phyloP scores from a whole-genome alignment of 2,329 filamentous ascomycete species.

The Trichoderma atrobrunneum region DNA sequence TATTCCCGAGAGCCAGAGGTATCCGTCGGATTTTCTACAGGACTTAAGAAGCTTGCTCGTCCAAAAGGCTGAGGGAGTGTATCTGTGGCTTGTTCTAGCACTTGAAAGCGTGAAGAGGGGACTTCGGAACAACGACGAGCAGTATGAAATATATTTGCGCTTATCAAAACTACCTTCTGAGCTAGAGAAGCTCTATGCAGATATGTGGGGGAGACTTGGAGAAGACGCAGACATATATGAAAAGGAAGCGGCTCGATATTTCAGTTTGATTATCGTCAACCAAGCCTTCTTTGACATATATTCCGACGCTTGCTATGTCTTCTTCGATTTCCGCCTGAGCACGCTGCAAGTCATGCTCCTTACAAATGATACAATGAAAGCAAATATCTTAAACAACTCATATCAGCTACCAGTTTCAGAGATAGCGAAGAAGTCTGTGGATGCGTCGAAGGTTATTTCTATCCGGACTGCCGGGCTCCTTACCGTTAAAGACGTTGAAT shows the following conservation, averaged over 20 bases:
- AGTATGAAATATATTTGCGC: neutral
- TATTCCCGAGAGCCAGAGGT: neutral
- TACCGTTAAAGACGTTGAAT: neutral
- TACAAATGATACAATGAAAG: too few species aligned
- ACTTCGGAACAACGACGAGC: neutral
- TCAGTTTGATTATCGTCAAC: neutral
- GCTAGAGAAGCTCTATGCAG: neutral
- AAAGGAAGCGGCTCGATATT: neutral
- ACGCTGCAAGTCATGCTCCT: too few species aligned
- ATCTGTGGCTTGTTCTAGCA: neutral
- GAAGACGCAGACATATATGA: neutral
- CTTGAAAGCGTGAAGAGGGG: neutral
- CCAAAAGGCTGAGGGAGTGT: neutral
- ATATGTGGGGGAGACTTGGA: neutral
- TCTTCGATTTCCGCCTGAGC: too few species aligned
- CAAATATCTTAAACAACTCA: too few species aligned
- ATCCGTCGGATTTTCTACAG: neutral
- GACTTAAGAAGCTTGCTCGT: fast-evolving
- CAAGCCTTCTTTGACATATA: too few species aligned
- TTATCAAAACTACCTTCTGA: neutral
- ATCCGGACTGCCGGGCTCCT: neutral
- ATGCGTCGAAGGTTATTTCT: neutral
- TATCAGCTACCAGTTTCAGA: too few species aligned
- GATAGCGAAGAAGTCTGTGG: too few species aligned
- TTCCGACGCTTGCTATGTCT: too few species aligned